Conservation (phyloP, 495 filamentous ascomycete genomes). For the Neohortaea acidophila region DNA sequence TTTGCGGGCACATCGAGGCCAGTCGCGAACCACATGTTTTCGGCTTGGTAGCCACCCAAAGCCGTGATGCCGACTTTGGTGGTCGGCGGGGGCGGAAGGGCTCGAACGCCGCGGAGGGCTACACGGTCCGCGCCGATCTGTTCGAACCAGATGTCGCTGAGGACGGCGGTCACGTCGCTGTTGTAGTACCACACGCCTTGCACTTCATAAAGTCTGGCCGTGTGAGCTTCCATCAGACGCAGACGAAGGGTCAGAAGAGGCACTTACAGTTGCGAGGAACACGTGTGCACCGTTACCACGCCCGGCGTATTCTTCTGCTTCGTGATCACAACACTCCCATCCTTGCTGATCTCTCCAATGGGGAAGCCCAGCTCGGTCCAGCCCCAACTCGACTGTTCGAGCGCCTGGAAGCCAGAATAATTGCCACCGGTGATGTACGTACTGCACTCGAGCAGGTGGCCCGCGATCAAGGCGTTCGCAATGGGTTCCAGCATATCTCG, state of each 20-base stretch:
- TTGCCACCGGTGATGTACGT: slow-evolving; percentile 19
- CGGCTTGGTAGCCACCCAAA: slow-evolving; percentile 20
- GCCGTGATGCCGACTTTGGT: slow-evolving; percentile 21
- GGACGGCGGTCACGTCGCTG: slow-evolving; percentile 20
- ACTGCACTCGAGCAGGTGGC: slow-evolving; percentile 21
- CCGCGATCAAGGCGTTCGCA: slow-evolving; percentile 20
- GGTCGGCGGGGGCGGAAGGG: slow-evolving; percentile 15
- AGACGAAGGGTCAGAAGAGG: too few relatives aligned
- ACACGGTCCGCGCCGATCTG: slow-evolving; percentile 19
- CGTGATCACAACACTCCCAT: slow-evolving; percentile 19
- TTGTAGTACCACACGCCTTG: slow-evolving; percentile 22
- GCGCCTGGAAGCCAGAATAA: slow-evolving; percentile 20
- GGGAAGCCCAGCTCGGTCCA: slow-evolving; percentile 20
- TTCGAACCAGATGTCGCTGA: slow-evolving; percentile 15
- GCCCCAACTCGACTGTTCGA: slow-evolving; percentile 9
- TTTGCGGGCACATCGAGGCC: slow-evolving; percentile 25
- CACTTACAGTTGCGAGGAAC: slow-evolving; percentile 17
- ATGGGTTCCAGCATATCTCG: slow-evolving; percentile 16
- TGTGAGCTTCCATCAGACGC: too few relatives aligned
- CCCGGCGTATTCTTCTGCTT: slow-evolving; percentile 17
- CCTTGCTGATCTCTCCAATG: slow-evolving; percentile 18
- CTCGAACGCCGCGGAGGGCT: slow-evolving; percentile 15
- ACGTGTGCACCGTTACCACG: slow-evolving; percentile 17
- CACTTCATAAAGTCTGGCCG: slow-evolving; percentile 23
- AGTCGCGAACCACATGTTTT: slow-evolving; percentile 22